Conservation (phyloP, 2,329 filamentous ascomycete species). For the Aspergillus carbonarius region DNA sequence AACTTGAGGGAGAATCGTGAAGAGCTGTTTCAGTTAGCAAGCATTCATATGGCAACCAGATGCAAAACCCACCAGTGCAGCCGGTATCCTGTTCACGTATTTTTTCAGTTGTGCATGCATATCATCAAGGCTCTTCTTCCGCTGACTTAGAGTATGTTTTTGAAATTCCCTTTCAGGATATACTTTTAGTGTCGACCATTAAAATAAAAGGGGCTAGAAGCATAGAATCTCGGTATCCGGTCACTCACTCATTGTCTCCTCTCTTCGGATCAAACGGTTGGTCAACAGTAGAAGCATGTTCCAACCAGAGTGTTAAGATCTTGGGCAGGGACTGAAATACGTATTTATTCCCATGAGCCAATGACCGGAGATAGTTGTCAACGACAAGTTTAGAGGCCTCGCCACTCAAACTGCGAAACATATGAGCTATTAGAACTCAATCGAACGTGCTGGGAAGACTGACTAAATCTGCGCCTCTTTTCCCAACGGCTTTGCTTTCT, state of each 20-base stretch:
- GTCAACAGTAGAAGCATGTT: conserved; percentile 76
- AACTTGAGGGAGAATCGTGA: conserved; percentile 78
- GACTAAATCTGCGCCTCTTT: conserved; percentile 73
- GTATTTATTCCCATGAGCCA: conserved; percentile 89
- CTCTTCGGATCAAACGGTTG: conserved; percentile 55
- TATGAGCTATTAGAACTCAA: conserved; percentile 16
- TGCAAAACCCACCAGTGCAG: conserved; percentile 41
- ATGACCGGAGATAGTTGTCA: conserved; percentile 86
- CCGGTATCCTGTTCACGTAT: conserved; percentile 61
- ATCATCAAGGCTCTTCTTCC: conserved; percentile 65
- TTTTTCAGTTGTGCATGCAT: conserved; percentile 77
- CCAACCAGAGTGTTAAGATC: conserved; percentile 89
- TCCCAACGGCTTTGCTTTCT: conserved; percentile 71
- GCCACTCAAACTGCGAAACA: conserved; percentile 61
- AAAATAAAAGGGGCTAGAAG: too few relatives aligned
- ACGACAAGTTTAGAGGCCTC: conserved; percentile 86
- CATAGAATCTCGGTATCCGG: not conserved
- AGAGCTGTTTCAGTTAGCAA: conserved; percentile 38
- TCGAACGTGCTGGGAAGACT: conserved; percentile 12
- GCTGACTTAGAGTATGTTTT: conserved; percentile 46
- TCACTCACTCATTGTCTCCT: conserved; percentile 45
- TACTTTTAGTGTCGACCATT: too few relatives aligned
- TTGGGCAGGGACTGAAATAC: conserved; percentile 92
- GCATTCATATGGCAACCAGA: not conserved
- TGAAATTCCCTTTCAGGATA: conserved; percentile 42